phyloP scores from a whole-genome alignment of 164 flowering plant genomes.

The Vitis rupestris region DNA sequence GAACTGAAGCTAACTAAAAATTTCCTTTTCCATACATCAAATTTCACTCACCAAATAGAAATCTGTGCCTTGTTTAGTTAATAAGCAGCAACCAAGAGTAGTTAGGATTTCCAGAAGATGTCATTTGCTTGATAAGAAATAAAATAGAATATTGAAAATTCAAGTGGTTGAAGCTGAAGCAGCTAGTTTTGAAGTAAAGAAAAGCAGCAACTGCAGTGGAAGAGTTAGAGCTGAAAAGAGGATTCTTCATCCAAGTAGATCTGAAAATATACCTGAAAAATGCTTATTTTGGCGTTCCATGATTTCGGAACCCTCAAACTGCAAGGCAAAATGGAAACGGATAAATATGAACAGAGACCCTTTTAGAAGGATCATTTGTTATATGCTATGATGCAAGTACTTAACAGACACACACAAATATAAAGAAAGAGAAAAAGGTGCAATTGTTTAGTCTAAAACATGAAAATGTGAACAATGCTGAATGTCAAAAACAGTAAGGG shows the following conservation, averaged over 20 bases:
- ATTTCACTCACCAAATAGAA: not conserved
- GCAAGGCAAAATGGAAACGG: constrained; percentile 14
- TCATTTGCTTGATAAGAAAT: too few relatives aligned
- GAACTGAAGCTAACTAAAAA: too few relatives aligned
- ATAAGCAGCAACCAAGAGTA: not conserved
- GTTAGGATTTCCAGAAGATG: too few relatives aligned
- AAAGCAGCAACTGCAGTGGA: too few relatives aligned
- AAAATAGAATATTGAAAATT: too few relatives aligned
- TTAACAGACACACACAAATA: not conserved
- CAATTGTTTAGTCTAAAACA: too few relatives aligned
- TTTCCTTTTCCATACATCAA: not conserved
- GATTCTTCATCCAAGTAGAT: too few relatives aligned
- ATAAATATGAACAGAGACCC: not conserved
- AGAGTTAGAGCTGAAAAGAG: too few relatives aligned
- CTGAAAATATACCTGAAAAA: constrained; percentile 52
- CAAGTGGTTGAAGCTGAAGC: too few relatives aligned
- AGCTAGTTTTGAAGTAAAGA: too few relatives aligned
- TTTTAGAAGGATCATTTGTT: not conserved
- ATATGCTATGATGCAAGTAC: not conserved
- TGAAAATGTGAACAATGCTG: not conserved
- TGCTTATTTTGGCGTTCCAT: constrained; percentile 55
- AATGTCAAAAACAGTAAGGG: not conserved
- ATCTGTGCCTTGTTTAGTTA: not conserved
- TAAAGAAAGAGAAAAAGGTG: not conserved
- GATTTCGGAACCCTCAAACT: constrained; percentile 76